Percentiles rank a stretch among this genome's conserved stretches.
phyloP scores from a whole-genome alignment of 2,329 filamentous ascomycete species.

The Aspergillus puulaauensis region DNA sequence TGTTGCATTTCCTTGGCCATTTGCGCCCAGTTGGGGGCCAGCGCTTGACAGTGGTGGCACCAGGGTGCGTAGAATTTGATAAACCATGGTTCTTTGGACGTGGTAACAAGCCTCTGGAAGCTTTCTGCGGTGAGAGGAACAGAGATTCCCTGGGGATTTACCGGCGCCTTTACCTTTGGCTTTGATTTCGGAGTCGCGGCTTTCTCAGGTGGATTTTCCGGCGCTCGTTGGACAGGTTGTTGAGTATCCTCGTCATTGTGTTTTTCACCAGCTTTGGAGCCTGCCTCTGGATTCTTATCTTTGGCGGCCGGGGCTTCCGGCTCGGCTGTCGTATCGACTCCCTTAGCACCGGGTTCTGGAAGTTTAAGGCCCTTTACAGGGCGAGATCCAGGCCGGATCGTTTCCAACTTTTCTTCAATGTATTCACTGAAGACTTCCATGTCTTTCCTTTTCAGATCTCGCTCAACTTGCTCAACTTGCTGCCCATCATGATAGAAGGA shows the following conservation, averaged over 20 bases:
- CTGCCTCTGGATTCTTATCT: constrained; percentile 42
- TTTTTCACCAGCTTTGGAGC: constrained; percentile 41
- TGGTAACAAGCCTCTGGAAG: constrained; percentile 83
- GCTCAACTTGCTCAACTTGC: constrained; percentile 61
- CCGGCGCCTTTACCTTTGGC: constrained; percentile 54
- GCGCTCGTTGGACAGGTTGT: constrained; percentile 12
- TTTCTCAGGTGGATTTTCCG: constrained; percentile 28
- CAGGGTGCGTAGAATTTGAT: constrained; percentile 98
- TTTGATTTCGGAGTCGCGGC: constrained; percentile 44
- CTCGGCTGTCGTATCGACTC: constrained; percentile 44
- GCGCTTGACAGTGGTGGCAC: constrained; percentile 92
- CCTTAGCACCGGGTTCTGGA: constrained; percentile 67
- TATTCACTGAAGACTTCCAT: constrained; percentile 66
- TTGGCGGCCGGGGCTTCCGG: constrained; percentile 42
- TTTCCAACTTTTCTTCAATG: constrained; percentile 75
- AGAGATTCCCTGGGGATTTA: constrained; percentile 75
- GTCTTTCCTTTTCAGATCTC: constrained; percentile 54
- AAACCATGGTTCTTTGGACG: constrained; percentile 91
- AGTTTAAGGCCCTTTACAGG: constrained; percentile 65
- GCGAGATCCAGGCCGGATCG: constrained; percentile 76
- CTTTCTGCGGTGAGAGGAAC: constrained; percentile 75
- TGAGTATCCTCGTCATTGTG: constrained; percentile 34
- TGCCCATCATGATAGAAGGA: constrained; percentile 78
- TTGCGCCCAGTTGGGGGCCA: constrained; percentile 86
- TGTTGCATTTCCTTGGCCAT: constrained; percentile 90